phyloP scores from a whole-genome alignment of 139 green algal genomes.

The Chlamydomonas sp. region DNA sequence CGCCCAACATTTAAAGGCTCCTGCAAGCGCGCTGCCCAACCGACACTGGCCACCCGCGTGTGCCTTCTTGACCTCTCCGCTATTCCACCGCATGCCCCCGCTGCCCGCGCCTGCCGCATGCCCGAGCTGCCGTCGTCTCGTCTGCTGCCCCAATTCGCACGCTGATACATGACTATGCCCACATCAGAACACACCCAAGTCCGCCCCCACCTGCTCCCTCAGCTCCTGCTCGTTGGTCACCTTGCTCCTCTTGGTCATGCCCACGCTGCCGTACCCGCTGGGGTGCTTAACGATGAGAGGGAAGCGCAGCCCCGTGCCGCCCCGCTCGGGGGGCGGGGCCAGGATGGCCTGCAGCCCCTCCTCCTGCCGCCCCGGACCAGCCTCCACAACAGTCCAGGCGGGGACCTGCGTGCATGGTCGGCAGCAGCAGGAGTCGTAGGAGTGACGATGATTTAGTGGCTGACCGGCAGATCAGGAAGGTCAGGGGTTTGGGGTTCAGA shows the following conservation, averaged over 20 bases:
- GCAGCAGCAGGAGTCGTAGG: no score
- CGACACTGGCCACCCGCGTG: no score
- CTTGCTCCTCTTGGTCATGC: constrained; percentile 41
- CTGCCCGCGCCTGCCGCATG: no score
- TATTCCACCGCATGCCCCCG: no score
- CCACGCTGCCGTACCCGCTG: constrained; percentile 45
- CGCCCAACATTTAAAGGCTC: no score
- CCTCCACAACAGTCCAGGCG: constrained; percentile 2
- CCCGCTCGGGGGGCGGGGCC: neutral
- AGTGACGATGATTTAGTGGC: neutral
- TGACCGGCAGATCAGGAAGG: neutral
- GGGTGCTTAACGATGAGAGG: constrained; percentile 53
- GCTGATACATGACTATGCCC: neutral
- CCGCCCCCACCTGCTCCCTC: constrained; percentile 28
- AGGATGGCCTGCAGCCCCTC: neutral
- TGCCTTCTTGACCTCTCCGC: no score
- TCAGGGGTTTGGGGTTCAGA: no score
- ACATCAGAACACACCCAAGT: neutral
- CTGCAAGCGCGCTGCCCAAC: no score
- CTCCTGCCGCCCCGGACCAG: neutral
- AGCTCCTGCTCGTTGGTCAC: constrained; percentile 11
- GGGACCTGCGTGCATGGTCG: constrained; percentile 4
- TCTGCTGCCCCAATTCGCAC: no score
- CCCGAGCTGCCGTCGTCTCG: no score
- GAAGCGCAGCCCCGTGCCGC: constrained; percentile 20